Base-by-base conservation (phyloP, 176 grass and related monocot species). In the Metroxylon sagu region DNA sequence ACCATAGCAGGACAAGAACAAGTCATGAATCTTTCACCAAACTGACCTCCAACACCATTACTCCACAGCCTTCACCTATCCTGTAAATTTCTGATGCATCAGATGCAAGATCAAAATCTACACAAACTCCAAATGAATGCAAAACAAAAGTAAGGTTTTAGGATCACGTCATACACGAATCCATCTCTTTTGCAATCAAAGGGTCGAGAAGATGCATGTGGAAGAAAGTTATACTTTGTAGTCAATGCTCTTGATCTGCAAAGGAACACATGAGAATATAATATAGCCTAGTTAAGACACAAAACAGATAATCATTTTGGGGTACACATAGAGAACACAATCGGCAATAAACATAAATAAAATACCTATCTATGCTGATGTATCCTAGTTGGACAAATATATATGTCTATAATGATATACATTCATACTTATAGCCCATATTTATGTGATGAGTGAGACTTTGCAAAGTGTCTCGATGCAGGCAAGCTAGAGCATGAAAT, bases 131-230 rank as follows among this genome's bases (percentile, higher is more conserved):
- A 58, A 27, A 25, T 0, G 4, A 50, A 25, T 19, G 16, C 17
- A 30, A 56, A 2, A 43, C 14, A 43, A 43, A 43, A 10, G 31
- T 6, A 29, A 43, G 50, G 29, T 50, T 19, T 18, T 16, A 49
- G 48, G 7, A 65, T 51, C 52, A 68, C 62, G 26, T 56, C 77
- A 30, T 97, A 97, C 87, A 91, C 92, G 77, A 97, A 91, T 74
- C 92, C 92, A 85, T 97, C 92, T 90, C 92, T 88, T 66, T 80
- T 75, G 18, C 83, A 88, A 80, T 97, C 87, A 78, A 97, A 97
- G 14, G 87, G 92, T 29, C 87, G 85, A 28, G 92, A 97, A 71
- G 87, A 79, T 56, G 59, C 69, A 55, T 85, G 51, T 7, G 87
- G 92, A 56, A 60, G 62, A 29, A 72, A 66, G 51, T 97, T 90